These are phyloP conservation scores for Lentinula detonsa DNA, from an alignment of 768 basidiomycete genomes.

Conservation along the genomic window DNA sequence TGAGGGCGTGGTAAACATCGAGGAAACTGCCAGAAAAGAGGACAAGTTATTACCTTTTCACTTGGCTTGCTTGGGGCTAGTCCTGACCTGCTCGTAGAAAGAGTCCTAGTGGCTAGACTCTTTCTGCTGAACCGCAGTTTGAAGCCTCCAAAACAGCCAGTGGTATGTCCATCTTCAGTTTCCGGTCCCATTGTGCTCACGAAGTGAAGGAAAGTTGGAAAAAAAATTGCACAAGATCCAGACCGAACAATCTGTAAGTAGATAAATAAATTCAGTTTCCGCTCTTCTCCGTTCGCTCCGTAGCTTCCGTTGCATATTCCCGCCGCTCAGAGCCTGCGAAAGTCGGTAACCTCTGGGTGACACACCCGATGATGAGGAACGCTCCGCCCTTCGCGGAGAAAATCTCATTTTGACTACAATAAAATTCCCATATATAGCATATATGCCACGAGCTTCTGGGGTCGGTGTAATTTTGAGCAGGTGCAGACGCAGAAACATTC, in stretches of 20 bases:
- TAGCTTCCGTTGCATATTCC: not conserved
- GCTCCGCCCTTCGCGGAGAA: not conserved
- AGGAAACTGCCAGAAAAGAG: not conserved
- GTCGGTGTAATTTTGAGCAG: too few relatives aligned
- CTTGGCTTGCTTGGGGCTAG: not conserved
- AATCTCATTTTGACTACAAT: not conserved
- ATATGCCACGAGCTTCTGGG: not conserved
- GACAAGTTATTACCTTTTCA: not conserved
- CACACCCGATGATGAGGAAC: not conserved
- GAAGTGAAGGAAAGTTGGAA: not conserved
- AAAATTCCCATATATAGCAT: not conserved
- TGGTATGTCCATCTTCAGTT: constrained; percentile 4
- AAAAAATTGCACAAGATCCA: not conserved
- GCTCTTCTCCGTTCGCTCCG: not conserved
- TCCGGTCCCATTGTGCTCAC: not conserved
- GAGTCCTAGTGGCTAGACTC: not conserved
- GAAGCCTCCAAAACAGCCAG: constrained; percentile 31
- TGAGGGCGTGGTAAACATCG: constrained; percentile 11
- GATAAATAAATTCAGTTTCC: not conserved
- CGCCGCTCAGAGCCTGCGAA: not conserved
- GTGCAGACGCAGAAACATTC: too few relatives aligned
- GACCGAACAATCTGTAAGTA: not conserved
- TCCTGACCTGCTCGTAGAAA: not conserved
- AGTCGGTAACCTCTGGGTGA: not conserved
- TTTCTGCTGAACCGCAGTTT: constrained; percentile 11